Conservation (phyloP, 352 stramenopile species). For the Pythium aphanidermatum region DNA sequence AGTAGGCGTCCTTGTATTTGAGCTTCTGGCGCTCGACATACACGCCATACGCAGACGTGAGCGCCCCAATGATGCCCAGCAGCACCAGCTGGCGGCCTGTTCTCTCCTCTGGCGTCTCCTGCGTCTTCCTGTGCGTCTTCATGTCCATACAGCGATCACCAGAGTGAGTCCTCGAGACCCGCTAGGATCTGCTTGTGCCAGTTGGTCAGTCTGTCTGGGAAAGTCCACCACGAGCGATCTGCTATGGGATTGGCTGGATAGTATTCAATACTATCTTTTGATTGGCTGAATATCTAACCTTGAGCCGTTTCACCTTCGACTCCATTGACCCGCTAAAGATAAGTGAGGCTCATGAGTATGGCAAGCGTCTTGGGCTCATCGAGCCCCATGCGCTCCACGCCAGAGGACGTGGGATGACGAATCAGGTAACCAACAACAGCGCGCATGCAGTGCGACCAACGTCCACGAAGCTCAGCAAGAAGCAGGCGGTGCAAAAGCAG, state of each 20-base stretch:
- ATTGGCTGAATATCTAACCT: conserved; percentile 8
- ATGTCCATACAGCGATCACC: too few species aligned
- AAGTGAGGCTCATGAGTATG: not conserved
- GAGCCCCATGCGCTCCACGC: not conserved
- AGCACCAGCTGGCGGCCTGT: conserved; percentile 8
- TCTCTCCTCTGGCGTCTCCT: too few species aligned
- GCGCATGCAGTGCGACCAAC: conserved; percentile 1
- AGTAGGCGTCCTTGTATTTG: conserved; percentile 26
- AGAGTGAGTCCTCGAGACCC: too few species aligned
- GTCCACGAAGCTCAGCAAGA: conserved; percentile 13
- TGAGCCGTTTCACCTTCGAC: conserved; percentile 15
- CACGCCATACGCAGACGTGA: conserved; percentile 28
- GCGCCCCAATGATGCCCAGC: conserved; percentile 14
- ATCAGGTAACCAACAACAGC: conserved; percentile 3
- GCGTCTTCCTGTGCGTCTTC: too few species aligned
- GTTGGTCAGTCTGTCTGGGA: too few species aligned
- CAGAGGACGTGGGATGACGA: conserved; percentile 6
- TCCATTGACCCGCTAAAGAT: conserved; percentile 14
- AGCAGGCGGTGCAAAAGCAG: conserved; percentile 22
- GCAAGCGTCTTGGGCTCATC: not conserved
- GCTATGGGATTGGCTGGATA: too few species aligned
- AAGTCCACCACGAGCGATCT: too few species aligned
- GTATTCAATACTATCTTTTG: too few species aligned
- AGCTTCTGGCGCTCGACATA: conserved; percentile 49
- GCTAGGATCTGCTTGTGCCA: too few species aligned